Percentiles rank a stretch among this genome's conserved stretches.
Evolutionary conservation across 1,284 basidiomycete species (phyloP).

Genomic region (Microbotryum scabiosae): DNA sequence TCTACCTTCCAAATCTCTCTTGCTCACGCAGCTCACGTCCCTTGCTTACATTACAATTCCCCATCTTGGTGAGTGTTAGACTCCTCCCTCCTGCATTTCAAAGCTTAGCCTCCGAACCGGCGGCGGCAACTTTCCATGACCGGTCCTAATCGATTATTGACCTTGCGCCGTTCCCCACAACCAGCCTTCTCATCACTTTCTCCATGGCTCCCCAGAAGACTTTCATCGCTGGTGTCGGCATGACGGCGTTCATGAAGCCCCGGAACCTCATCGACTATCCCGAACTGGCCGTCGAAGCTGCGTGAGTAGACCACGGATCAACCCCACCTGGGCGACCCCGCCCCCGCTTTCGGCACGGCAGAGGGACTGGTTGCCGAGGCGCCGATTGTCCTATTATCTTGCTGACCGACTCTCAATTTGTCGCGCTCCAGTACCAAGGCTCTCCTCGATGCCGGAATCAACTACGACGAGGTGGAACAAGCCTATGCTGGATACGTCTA

Average conservation of each 20-base stretch:
- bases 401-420: conserved; percentile 29
- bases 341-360: neutral
- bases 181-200: neutral
- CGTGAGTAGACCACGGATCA: neutral
- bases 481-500: conserved; percentile 63
- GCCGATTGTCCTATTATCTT: too few relatives aligned
- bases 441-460: conserved; percentile 75
- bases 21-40: too few relatives aligned
- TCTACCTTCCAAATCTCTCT: too few relatives aligned
- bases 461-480: conserved; percentile 65
- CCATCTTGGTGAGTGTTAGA: too few relatives aligned
- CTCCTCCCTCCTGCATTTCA: too few relatives aligned
- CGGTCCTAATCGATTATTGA: too few relatives aligned
- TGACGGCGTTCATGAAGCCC: conserved; percentile 74
- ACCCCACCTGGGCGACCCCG: neutral
- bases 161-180: neutral
- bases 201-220: conserved; percentile 14
- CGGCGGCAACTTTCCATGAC: too few relatives aligned
- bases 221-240: conserved; percentile 60
- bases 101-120: too few relatives aligned
- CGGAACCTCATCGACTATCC: conserved; percentile 45
- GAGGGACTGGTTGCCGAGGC: neutral
- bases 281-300: conserved; percentile 30
- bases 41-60: too few relatives aligned
- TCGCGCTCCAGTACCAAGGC: conserved; percentile 79